Base-by-base conservation (phyloP, 257 asterid genomes). In the Petunia axillaris region DNA sequence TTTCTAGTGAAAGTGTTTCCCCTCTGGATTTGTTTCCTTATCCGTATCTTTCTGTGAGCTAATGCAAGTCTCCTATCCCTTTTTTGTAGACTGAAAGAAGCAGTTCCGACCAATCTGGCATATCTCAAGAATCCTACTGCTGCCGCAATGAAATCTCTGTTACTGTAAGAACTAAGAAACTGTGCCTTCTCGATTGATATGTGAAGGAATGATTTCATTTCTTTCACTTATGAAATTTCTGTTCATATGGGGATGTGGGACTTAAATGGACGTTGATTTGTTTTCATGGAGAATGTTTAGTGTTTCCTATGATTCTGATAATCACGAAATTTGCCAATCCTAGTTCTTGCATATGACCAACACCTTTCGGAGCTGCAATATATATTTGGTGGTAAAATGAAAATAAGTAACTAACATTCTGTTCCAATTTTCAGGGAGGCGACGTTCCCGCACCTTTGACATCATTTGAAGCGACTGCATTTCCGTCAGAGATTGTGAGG, bases 401-500 rank as follows among this genome's bases (percentile, higher is more conserved):
- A 65, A 14, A 40, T 13, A 41, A 6, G 37, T 35, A 40, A 14
- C 48, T 14, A 40, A 3, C 15, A 8, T 63, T 64, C 57, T 81
- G 77, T 70, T 75, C 40, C 54, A 81, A 78, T 80, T 77, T 74
- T 50, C 80, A 96, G 99, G 99, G 99, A 89, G 91, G 83, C 78
- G 85, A 89, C 86, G 97, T 94, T 11, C 97, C 97, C 79, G 90
- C 83, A 78, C 98, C 98, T 38, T 89, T 94, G 86, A 81, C 85
- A 79, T 88, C 98, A 71, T 96, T 94, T 89, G 93, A 90, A 78
- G 91, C 89, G 83, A 86, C 97, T 78, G 97, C 94, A 36, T 89
- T 96, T 83, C 90, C 99, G 40, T n/a, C 96, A 15, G 98, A 96
- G 91, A 83, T 96, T 80, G 81, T 96, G 80, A 90, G 92, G 87